Conservation (phyloP, 2,329 filamentous ascomycete genomes). For the Fusarium nanum region DNA sequence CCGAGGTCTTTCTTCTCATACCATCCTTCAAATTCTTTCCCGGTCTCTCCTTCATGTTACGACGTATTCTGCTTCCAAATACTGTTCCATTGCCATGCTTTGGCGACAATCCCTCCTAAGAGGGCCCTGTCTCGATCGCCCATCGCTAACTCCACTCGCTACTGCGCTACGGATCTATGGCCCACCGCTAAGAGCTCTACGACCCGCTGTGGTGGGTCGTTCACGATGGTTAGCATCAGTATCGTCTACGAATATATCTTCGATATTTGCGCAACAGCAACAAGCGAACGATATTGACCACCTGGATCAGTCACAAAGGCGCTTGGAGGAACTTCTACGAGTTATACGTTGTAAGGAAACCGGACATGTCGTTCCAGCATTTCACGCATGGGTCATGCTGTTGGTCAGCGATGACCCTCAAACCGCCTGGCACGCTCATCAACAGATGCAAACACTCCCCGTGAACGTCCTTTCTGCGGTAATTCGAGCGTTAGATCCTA, state of each 20-base stretch:
- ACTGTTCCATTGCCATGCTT: constrained; percentile 45
- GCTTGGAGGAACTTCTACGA: constrained; percentile 46
- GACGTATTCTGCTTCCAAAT: constrained; percentile 6
- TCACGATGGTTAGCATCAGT: constrained; percentile 43
- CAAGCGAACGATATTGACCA: background rate
- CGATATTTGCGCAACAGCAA: constrained; percentile 12
- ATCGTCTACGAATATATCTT: constrained; percentile 28
- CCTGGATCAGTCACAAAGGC: background rate
- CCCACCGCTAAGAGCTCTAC: constrained; percentile 38
- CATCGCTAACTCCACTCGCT: constrained; percentile 38
- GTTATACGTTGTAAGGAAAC: constrained; percentile 50
- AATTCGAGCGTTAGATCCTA: constrained; percentile 70
- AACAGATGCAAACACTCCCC: constrained; percentile 58
- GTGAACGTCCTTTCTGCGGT: constrained; percentile 71
- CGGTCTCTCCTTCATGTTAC: background rate
- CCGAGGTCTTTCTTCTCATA: constrained; percentile 17
- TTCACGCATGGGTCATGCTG: constrained; percentile 46
- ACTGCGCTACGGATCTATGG: constrained; percentile 39
- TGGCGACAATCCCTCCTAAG: constrained; percentile 44
- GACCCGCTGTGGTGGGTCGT: constrained; percentile 42
- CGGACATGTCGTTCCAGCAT: constrained; percentile 38
- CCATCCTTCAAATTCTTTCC: constrained; percentile 7
- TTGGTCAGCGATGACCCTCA: constrained; percentile 38
- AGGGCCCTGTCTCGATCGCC: constrained; percentile 40
- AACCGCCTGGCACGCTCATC: constrained; percentile 41